These are phyloP conservation scores for Cercophora sp. DNA, from an alignment of 495 filamentous ascomycete species.

Conservation along the genomic window DNA sequence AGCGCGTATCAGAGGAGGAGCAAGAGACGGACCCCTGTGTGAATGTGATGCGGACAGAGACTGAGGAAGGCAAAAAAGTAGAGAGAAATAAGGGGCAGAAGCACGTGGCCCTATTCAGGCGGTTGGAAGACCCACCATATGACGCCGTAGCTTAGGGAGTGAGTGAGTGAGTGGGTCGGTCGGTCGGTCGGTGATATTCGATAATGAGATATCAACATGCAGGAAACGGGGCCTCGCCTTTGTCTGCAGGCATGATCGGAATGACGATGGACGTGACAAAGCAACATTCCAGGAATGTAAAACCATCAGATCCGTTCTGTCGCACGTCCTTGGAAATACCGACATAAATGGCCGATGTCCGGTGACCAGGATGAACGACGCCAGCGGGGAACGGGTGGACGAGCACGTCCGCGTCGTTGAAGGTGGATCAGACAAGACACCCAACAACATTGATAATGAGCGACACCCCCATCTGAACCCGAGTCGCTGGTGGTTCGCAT, in stretches of 20 bases:
- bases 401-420: constrained; percentile 20
- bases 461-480: constrained; percentile 50
- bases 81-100: constrained; percentile 83
- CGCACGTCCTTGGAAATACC: too few relatives aligned
- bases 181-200: too few relatives aligned
- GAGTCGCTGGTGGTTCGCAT: constrained; percentile 83
- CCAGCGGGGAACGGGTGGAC: constrained; percentile 23
- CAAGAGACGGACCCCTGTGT: constrained; percentile 73
- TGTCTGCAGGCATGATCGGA: too few relatives aligned
- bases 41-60: constrained; percentile 74
- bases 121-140: constrained; percentile 76
- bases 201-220: too few relatives aligned
- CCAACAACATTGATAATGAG: constrained; percentile 17
- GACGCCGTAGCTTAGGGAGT: too few relatives aligned
- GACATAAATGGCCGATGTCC: background rate
- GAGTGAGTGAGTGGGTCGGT: too few relatives aligned
- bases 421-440: constrained; percentile 8
- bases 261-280: too few relatives aligned
- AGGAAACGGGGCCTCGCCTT: too few relatives aligned
- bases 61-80: constrained; percentile 97
- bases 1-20: constrained; percentile 60
- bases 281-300: too few relatives aligned
- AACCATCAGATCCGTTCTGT: too few relatives aligned
- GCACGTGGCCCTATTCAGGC: constrained; percentile 79
- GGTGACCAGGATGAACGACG: constrained; percentile 25